Percentiles rank a stretch among this genome's conserved stretches.
These are phyloP conservation scores for Calonectria pauciramosa DNA, from an alignment of 2,329 filamentous ascomycete genomes.

Conservation along the genomic window DNA sequence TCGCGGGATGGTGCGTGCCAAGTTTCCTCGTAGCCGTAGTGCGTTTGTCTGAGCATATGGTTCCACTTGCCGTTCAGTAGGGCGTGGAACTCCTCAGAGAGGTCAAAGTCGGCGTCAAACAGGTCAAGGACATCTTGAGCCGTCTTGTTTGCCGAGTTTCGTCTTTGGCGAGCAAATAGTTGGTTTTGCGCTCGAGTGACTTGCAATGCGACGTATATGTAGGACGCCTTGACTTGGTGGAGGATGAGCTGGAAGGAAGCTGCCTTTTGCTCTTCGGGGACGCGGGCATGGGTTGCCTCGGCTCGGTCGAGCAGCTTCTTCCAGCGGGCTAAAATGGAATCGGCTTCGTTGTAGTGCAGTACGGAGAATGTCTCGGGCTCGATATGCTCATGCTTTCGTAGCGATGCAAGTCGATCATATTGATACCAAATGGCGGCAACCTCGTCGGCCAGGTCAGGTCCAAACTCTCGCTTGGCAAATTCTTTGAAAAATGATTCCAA, in stretches of 20 bases:
- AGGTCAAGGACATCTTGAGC: constrained; percentile 60
- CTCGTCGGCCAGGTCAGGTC: constrained; percentile 54
- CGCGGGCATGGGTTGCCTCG: constrained; percentile 54
- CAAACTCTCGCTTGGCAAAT: constrained; percentile 65
- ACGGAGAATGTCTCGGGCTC: constrained; percentile 68
- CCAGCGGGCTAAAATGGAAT: constrained; percentile 64
- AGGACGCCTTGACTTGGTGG: constrained; percentile 68
- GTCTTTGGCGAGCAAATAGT: constrained; percentile 65
- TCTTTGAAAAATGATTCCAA: constrained; percentile 59
- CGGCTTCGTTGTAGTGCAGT: constrained; percentile 71
- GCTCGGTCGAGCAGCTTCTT: constrained; percentile 57
- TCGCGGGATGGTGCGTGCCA: constrained; percentile 70
- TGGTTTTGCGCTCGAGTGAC: constrained; percentile 61
- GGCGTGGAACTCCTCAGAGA: constrained; percentile 65
- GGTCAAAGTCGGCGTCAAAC: constrained; percentile 65
- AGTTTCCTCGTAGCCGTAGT: constrained; percentile 66
- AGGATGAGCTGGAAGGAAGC: constrained; percentile 71
- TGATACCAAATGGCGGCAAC: constrained; percentile 63
- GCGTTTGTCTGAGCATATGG: constrained; percentile 65
- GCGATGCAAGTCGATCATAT: constrained; percentile 60
- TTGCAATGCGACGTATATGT: constrained; percentile 62
- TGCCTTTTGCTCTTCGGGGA: constrained; percentile 58
- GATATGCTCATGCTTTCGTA: constrained; percentile 71
- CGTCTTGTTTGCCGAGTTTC: constrained; percentile 65
- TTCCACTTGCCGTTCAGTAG: constrained; percentile 68